These are phyloP conservation scores for Hypoxylon fuscum DNA, from an alignment of 495 filamentous ascomycete species.

Conservation along the genomic window DNA sequence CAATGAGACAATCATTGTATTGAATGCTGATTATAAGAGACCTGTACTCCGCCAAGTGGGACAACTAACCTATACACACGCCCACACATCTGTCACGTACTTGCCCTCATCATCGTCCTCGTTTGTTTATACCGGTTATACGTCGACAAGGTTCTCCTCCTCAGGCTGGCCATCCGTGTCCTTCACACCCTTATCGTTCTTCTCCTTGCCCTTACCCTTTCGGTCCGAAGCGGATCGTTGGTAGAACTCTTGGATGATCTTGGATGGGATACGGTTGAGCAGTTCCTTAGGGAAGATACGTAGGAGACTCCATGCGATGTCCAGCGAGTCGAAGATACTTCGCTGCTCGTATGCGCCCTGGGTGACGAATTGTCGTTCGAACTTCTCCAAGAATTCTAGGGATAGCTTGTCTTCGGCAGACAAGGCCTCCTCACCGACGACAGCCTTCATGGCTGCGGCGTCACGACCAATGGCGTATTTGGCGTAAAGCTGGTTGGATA, in stretches of 20 bases:
- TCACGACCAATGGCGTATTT: conserved; percentile 99
- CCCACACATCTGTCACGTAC: conserved; percentile 29
- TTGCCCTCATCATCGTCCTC: conserved; percentile 14
- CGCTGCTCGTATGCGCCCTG: conserved; percentile 93
- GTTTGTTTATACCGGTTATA: conserved; percentile 46
- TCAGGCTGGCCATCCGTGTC: conserved; percentile 60
- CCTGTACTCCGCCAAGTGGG: conserved; percentile 39
- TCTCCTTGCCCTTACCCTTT: conserved; percentile 69
- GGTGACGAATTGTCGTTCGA: conserved; percentile 90
- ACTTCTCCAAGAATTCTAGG: conserved; percentile 97
- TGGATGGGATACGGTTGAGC: conserved; percentile 96
- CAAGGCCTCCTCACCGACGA: conserved; percentile 97
- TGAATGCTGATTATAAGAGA: conserved; percentile 35
- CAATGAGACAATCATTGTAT: conserved; percentile 30
- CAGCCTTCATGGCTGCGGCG: conserved; percentile 98
- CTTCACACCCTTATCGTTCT: conserved; percentile 71
- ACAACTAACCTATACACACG: conserved; percentile 41
- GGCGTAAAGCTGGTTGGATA: conserved; percentile 99
- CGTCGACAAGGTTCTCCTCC: conserved; percentile 75
- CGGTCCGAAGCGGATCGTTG: conserved; percentile 70
- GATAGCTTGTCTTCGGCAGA: conserved; percentile 96
- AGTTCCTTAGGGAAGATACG: conserved; percentile 97
- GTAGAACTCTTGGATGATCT: conserved; percentile 93
- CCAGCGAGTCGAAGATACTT: conserved; percentile 88
- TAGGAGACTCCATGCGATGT: conserved; percentile 94